A percentile compares a stretch with the other conserved stretches of the same genome.
These are phyloP conservation scores for Crithidia fasciculata DNA, from an alignment of 208 protist species.

Conservation along the genomic window DNA sequence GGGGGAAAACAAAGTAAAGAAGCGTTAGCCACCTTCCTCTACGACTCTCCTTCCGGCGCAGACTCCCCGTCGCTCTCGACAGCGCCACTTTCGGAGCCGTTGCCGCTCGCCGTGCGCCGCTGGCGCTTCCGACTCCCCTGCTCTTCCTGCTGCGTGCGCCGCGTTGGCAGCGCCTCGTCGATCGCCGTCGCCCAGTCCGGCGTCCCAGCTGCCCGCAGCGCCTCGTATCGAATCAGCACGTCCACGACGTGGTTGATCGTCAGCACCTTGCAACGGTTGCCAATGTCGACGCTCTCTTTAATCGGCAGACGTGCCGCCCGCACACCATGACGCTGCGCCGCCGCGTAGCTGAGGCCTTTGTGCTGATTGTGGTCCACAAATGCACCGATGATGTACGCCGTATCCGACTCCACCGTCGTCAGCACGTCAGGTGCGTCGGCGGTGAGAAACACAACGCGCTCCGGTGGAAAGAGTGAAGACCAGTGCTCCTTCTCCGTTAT, in stretches of 20 bases:
- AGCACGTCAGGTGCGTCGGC: constrained; percentile 78
- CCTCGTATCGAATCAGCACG: constrained; percentile 67
- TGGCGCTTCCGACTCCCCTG: constrained; percentile 37
- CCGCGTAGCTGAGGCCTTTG: constrained; percentile 69
- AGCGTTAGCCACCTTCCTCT: background rate
- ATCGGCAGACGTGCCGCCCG: constrained; percentile 81
- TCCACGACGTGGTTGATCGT: constrained; percentile 91
- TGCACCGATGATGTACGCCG: constrained; percentile 84
- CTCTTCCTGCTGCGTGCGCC: constrained; percentile 57
- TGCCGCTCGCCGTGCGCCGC: constrained; percentile 1
- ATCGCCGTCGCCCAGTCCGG: constrained; percentile 71
- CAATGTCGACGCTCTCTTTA: constrained; percentile 76
- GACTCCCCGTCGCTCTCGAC: background rate
- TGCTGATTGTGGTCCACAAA: constrained; percentile 91
- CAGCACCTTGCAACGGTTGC: constrained; percentile 89
- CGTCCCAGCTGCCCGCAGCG: constrained; percentile 20
- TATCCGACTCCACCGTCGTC: constrained; percentile 52
- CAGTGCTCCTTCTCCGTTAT: constrained; percentile 65
- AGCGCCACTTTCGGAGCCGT: background rate
- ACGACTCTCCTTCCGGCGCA: background rate
- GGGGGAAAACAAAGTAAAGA: no score
- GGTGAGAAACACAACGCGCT: constrained; percentile 75
- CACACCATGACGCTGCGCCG: constrained; percentile 67
- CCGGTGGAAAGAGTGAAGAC: constrained; percentile 50
- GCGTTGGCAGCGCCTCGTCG: constrained; percentile 67